A percentile compares a stretch with the other conserved stretches of the same genome.
Conservation (phyloP, 2,329 filamentous ascomycete species). For the Aspergillus sp. region DNA sequence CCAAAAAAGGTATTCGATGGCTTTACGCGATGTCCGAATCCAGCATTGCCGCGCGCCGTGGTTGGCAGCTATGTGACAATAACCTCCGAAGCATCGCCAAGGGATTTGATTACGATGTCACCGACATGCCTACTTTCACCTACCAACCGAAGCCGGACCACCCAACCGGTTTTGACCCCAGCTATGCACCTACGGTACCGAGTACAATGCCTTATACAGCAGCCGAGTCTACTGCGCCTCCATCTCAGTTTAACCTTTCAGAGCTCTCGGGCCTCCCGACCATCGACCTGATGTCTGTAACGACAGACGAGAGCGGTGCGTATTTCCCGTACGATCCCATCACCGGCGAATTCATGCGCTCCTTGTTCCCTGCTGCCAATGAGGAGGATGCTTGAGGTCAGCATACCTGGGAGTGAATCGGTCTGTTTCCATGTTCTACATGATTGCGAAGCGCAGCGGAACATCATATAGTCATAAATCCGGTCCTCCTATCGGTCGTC, state of each 20-base stretch:
- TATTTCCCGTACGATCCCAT: conserved; percentile 34
- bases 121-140: conserved; percentile 22
- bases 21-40: conserved; percentile 32
- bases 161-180: conserved; percentile 1
- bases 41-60: conserved; percentile 30
- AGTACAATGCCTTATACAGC: no score
- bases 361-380: conserved; percentile 25
- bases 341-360: conserved; percentile 29
- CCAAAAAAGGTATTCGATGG: conserved; percentile 37
- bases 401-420: no score
- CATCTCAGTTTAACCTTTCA: background rate
- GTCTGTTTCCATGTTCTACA: no score
- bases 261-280: background rate
- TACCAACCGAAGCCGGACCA: conserved; percentile 7
- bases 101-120: conserved; percentile 28
- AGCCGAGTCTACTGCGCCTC: no score
- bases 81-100: conserved; percentile 24
- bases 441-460: no score
- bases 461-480: no score
- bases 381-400: no score
- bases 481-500: no score
- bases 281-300: conserved; percentile 4
- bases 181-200: no score
- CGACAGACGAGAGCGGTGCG: conserved; percentile 11
- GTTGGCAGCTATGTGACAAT: conserved; percentile 34